Evolutionary conservation across 768 basidiomycete species (phyloP), one percentile per base, ranked within the genome.

Genomic region (Lactifluus pinguis): DNA sequence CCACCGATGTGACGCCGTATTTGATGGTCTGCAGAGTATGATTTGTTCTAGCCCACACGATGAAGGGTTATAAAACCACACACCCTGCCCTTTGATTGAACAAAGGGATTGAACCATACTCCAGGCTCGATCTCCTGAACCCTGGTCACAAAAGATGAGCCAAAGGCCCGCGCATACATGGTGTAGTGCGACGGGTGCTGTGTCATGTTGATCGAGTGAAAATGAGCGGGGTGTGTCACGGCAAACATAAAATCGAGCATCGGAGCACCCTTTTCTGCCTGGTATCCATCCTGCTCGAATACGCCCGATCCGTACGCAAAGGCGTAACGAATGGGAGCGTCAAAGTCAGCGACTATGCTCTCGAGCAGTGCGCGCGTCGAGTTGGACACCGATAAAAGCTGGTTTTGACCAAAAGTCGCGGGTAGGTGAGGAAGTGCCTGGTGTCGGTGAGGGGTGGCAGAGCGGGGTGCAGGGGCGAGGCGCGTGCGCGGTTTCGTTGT

Each of bases 171-270:
- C n/a, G 92, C 86, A 67, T 89, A 85, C 14, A 94, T 69, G 0
- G 95, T 87, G 70, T 99, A 99, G 74, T 99, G 97, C 8, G 82
- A 78, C 0, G 95, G 93, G 69, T 87, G 80, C 72, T 95, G 92
- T 53, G 87, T 81, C 83, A 98, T 86, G 72, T 99, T 99, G 72
- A 94, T 90, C 32, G 86, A 89, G 72, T 98, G 97, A 78, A 95
- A 99, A 69, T 97, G 92, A 13, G 80, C 82, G 0, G 97, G 80
- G 67, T 97, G 93, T 2, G 92, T 91, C 49, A 98, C 95, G 0
- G 94, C 95, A 71, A 99, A 92, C 72, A 99, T 83, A 68, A 98
- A 97, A 73, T 99, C 97, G 21, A 98, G 81, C 89, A 98, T 91
- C 0, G 94, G 94, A 47, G 68, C 71, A 17, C 76, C 72, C 13